Evolutionary conservation across 257 asterid species (phyloP), one percentile per base, ranked within the genome.

Genomic region (Anisodus tanguticus): DNA sequence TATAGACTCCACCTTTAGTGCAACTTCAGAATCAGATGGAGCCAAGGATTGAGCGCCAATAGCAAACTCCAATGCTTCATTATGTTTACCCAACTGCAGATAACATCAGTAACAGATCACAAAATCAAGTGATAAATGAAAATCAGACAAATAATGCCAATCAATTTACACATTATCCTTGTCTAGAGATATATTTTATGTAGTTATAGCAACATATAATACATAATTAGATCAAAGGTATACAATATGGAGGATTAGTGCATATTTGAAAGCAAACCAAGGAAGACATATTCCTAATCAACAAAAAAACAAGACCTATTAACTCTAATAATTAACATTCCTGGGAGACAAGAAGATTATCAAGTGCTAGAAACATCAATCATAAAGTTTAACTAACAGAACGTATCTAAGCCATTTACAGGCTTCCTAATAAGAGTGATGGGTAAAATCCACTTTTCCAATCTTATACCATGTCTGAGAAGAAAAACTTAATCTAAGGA

Each of bases 41-140:
- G 91, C 94, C 86, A 89, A 72, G 58, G 94, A 86, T 74, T 90
- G 97, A 71, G 97, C 96, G 68, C 96, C 95, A 84, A 87, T 76
- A 86, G 98, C 97, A 86, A 91, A 97, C 84, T 97, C 95, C 88
- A 92, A 79, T 10, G 98, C 98, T 84, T 94, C 97, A 91, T 90
- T 90, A 84, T 93, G 94, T 83, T 92, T 91, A 58, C 91, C 93
- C 87, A 93, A 88, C 99, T 97, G 91, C 91, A 88, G 79, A 77
- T 15, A 67, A 85, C 37, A 81, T 10, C 77, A 35, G 41, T 47
- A 22, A 72, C 53, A 60, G 49, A 58, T 51, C 47, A 47, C 60
- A 84, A 47, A 57, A 77, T 41, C 31, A 54, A 83, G 58, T 3
- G 68, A 55, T 26, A 53, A 76, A 51, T 77, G 49, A 51, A 53